These are phyloP conservation scores for Gaeumannomyces tritici DNA, from an alignment of 2,329 filamentous ascomycete genomes.

Conservation along the genomic window DNA sequence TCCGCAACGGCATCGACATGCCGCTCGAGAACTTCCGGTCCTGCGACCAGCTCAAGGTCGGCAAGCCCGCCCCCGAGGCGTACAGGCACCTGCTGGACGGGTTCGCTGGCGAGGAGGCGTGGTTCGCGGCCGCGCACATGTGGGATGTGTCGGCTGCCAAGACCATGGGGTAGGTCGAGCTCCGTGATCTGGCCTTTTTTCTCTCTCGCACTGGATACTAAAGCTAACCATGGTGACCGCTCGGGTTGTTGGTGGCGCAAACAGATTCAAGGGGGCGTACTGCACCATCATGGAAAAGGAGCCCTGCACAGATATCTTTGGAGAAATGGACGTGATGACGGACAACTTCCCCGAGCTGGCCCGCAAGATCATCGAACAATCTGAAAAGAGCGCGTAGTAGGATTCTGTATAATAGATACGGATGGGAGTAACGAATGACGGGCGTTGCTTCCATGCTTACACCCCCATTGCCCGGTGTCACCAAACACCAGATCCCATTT, in stretches of 20 bases:
- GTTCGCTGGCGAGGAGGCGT: slow-evolving; percentile 21
- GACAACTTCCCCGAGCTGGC: slow-evolving; percentile 35
- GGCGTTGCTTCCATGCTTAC: too few species aligned
- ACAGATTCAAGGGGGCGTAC: slow-evolving; percentile 37
- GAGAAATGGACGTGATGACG: slow-evolving; percentile 36
- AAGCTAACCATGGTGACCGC: background rate
- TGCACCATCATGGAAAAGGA: slow-evolving; percentile 40
- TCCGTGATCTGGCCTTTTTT: background rate
- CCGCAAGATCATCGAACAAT: slow-evolving; percentile 18
- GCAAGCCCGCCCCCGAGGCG: slow-evolving; percentile 35
- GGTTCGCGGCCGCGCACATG: slow-evolving; percentile 47
- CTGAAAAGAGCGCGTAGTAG: background rate
- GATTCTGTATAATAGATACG: background rate
- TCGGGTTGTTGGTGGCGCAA: background rate
- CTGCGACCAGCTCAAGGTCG: slow-evolving; percentile 34
- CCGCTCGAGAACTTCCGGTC: slow-evolving; percentile 34
- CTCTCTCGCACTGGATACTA: background rate
- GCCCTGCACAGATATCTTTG: slow-evolving; percentile 36
- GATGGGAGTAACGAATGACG: background rate
- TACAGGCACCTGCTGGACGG: slow-evolving; percentile 28
- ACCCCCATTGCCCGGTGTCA: too few species aligned
- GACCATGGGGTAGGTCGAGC: slow-evolving; percentile 24
- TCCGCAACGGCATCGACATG: slow-evolving; percentile 32
- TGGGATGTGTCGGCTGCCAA: slow-evolving; percentile 45
- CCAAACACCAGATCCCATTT: too few species aligned